These are phyloP conservation scores for Luvunga scandens DNA, from an alignment of 345 rosid species.

Conservation along the genomic window DNA sequence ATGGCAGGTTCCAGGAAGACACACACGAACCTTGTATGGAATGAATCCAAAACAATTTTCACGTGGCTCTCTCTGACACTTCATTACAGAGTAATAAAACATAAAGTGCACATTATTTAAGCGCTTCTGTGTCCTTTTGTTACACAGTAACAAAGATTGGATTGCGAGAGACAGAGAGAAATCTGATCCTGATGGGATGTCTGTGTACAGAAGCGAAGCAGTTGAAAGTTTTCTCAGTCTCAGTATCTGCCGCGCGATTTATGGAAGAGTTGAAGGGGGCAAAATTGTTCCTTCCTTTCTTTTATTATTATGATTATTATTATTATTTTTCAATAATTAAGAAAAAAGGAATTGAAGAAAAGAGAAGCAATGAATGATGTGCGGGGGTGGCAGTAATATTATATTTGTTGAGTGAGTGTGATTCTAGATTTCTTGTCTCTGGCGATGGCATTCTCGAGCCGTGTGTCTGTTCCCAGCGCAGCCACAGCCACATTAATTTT, in stretches of 20 bases:
- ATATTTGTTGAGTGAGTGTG: background rate
- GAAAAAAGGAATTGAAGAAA: background rate
- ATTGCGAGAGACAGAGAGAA: background rate
- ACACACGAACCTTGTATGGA: background rate
- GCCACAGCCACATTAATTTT: too few species aligned
- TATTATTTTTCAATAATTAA: too few species aligned
- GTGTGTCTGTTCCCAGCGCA: constrained; percentile 29
- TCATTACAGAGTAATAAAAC: background rate
- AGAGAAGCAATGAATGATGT: constrained; percentile 5
- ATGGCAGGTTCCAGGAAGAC: background rate
- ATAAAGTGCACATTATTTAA: background rate
- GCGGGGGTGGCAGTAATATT: constrained; percentile 18
- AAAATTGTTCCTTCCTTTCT: too few species aligned
- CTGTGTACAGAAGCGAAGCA: background rate
- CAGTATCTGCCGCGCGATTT: background rate
- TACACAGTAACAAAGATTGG: background rate
- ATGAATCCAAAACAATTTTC: background rate
- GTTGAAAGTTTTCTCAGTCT: background rate
- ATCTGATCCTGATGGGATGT: background rate
- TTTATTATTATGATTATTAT: too few species aligned
- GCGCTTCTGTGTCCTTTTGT: too few species aligned
- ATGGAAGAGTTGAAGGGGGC: background rate
- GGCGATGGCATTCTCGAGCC: constrained; percentile 32
- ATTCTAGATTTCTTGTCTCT: background rate
- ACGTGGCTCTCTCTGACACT: background rate